phyloP scores from a whole-genome alignment of 2,329 filamentous ascomycete genomes.

The Aspergillus oerlinghausenensis region DNA sequence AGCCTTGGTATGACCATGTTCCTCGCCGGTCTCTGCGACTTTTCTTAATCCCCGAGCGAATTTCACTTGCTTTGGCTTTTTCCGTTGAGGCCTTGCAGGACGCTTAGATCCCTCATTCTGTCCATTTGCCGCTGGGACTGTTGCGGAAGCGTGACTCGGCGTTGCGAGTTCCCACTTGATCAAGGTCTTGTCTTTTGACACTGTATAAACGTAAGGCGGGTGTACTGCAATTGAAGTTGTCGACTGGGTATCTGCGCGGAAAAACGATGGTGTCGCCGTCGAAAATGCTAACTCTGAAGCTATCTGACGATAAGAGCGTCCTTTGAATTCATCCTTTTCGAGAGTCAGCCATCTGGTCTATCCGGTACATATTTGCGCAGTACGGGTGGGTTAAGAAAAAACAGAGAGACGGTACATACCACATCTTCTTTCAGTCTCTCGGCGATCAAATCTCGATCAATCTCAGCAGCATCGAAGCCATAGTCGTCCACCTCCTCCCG shows the following conservation, averaged over 20 bases:
- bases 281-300: constrained; percentile 68
- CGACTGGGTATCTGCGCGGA: constrained; percentile 71
- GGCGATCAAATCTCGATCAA: constrained; percentile 88
- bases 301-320: constrained; percentile 78
- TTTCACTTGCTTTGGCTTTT: constrained; percentile 43
- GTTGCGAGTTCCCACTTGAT: constrained; percentile 83
- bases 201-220: constrained; percentile 79
- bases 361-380: background rate
- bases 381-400: background rate
- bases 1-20: constrained; percentile 70
- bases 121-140: constrained; percentile 52
- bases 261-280: constrained; percentile 63
- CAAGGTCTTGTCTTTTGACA: constrained; percentile 76
- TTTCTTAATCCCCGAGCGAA: constrained; percentile 46
- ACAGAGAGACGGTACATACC: constrained; percentile 35
- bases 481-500: constrained; percentile 74
- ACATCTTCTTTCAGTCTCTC: constrained; percentile 88
- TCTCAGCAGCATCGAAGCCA: constrained; percentile 90
- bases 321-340: constrained; percentile 72
- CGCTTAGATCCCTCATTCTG: constrained; percentile 60
- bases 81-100: constrained; percentile 44
- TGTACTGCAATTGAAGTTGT: constrained; percentile 77
- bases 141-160: constrained; percentile 20
- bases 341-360: constrained; percentile 11
- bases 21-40: constrained; percentile 35